Evolutionary conservation across 169 alveolate genomes (phyloP).

Genomic region (Plasmodium billcollinsi): DNA sequence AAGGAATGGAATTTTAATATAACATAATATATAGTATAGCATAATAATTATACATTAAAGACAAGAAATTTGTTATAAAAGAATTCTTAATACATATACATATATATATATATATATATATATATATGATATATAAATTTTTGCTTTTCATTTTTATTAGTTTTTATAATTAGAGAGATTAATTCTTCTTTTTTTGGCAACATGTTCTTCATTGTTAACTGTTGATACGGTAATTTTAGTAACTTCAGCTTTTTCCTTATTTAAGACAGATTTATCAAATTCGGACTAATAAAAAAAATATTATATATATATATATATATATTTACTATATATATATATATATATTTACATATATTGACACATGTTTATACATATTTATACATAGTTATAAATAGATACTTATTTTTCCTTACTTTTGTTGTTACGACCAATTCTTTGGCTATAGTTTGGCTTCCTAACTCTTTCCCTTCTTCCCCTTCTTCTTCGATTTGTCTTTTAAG

Average conservation of each 20-base stretch:
- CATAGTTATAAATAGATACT: neutral
- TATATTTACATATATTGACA: no score
- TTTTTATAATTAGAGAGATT: conserved; percentile 58
- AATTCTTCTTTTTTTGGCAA: conserved; percentile 49
- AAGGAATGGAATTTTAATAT: no score
- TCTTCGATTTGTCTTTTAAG: conserved; percentile 69
- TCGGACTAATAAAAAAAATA: conserved; percentile 27
- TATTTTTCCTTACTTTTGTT: conserved; percentile 27
- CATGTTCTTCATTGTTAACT: conserved; percentile 43
- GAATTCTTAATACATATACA: no score
- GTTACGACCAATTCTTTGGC: conserved; percentile 54
- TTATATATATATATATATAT: neutral
- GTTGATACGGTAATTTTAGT: conserved; percentile 36
- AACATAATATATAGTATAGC: no score
- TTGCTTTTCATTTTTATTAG: neutral
- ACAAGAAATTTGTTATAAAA: no score
- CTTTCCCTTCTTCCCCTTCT: conserved; percentile 68
- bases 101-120: no score
- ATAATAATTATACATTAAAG: no score
- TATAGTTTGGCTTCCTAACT: conserved; percentile 59
- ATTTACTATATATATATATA: no score
- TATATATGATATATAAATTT: no score
- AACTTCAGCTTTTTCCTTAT: conserved; percentile 41
- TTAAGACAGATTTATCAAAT: conserved; percentile 53
- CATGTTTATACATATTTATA: no score